Evolutionary conservation across 768 basidiomycete genomes (phyloP), one percentile per base, ranked within the genome.

Genomic region (Mycena sanguinolenta): DNA sequence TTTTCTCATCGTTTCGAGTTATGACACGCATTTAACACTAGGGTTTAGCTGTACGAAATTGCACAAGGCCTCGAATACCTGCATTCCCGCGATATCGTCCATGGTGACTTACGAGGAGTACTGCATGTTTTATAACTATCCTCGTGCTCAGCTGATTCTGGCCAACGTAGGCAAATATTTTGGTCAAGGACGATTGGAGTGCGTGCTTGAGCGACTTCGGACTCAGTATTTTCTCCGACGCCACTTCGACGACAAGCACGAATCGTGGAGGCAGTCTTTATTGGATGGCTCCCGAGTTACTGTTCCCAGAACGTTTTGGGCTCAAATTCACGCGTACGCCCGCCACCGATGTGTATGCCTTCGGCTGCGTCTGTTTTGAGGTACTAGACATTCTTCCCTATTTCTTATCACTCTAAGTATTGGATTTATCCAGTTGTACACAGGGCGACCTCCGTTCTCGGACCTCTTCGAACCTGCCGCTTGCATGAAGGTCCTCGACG

Each of bases 231-330:
- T 78, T 82, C 52, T 73, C 76, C 21, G 79, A 80, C 42, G 77
- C 74, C 19, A 79, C 78, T 1, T 61, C 73, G 2, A 70, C 75
- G 14, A 52, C 13, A 49, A 74, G 75, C 3, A 76, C 79, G 8
- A 76, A 19, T 77, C 80, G 75, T n/a, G 16, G 77, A 25, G 81
- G 81, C n/a, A 75, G 75, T 16, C 67, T 76, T 14, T 58, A 79
- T 23, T 82, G 81, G 79, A 82, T 80, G 80, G 80, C 82, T 2
- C 82, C 81, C 1, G 81, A 82, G 67, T 74, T 82, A 8, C 71
- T 79, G 28, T 67, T 77, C 60, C 80, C 80, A 2, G 78, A 77
- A 38, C 66, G 70, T 14, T 79, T 80, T 61, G 77, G 70, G 57
- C 55, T 69, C n/a, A 66, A 67, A 19, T 77, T 77, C 44, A 27